Percentiles rank a stretch among this genome's conserved stretches.
phyloP scores from a whole-genome alignment of 768 basidiomycete species.

The Macrocybe gigantea region DNA sequence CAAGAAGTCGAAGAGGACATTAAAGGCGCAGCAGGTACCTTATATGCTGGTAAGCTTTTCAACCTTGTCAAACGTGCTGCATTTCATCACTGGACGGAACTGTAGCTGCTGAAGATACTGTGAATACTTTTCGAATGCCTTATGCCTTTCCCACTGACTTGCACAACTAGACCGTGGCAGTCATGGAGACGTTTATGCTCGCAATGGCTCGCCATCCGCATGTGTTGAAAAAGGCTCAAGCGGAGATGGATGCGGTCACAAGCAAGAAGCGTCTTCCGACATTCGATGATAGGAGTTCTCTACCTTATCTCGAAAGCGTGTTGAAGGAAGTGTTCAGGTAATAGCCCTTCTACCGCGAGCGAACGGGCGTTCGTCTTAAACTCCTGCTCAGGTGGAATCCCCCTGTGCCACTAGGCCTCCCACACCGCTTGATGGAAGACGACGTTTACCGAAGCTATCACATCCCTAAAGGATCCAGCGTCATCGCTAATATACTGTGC shows the following conservation, averaged over 20 bases:
- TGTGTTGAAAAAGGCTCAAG: slow-evolving; percentile 41
- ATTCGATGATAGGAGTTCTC: slow-evolving; percentile 33
- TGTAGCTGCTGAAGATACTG: slow-evolving; percentile 36
- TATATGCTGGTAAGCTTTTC: slow-evolving; percentile 36
- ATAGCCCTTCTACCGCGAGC: too few relatives aligned
- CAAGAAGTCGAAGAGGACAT: slow-evolving; percentile 46
- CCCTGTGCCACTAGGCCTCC: slow-evolving; percentile 43
- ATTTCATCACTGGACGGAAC: background rate
- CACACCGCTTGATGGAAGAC: slow-evolving; percentile 47
- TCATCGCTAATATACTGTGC: slow-evolving; percentile 39
- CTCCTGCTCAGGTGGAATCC: slow-evolving; percentile 36
- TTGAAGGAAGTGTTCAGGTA: slow-evolving; percentile 43
- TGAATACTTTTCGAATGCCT: slow-evolving; percentile 8
- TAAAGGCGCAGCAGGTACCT: slow-evolving; percentile 49
- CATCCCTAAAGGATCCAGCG: slow-evolving; percentile 39
- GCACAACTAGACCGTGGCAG: slow-evolving; percentile 41
- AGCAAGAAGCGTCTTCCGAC: slow-evolving; percentile 42
- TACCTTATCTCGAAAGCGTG: slow-evolving; percentile 43
- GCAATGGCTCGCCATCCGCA: slow-evolving; percentile 51
- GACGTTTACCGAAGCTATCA: slow-evolving; percentile 41
- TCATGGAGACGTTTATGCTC: slow-evolving; percentile 43
- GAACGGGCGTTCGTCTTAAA: background rate
- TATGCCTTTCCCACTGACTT: background rate
- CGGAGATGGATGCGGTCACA: slow-evolving; percentile 44
- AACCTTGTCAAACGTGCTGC: background rate